These are phyloP conservation scores for Boletellus sp. DNA, from an alignment of 768 basidiomycete species.

Conservation along the genomic window DNA sequence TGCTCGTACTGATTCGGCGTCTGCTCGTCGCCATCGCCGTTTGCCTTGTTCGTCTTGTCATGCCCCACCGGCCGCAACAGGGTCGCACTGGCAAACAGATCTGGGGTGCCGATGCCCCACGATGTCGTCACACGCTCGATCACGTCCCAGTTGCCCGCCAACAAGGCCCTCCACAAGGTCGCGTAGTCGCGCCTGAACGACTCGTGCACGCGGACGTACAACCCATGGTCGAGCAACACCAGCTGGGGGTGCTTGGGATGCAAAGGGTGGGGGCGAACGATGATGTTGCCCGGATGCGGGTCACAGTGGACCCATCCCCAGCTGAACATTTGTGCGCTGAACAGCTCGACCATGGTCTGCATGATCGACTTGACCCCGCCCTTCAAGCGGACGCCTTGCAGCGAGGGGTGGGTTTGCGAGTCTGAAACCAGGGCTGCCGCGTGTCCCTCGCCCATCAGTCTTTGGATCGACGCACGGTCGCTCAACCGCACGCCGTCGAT, in stretches of 20 bases:
- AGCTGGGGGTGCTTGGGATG: constrained; percentile 46
- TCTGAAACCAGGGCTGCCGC: background rate
- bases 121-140: constrained; percentile 48
- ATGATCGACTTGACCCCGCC: constrained; percentile 67
- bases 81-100: constrained; percentile 70
- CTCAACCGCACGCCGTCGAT: constrained; percentile 73
- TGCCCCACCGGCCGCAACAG: constrained; percentile 58
- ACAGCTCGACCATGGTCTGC: constrained; percentile 84
- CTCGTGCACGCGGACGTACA: constrained; percentile 73
- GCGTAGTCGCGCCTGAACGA: constrained; percentile 75
- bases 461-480: constrained; percentile 54
- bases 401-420: constrained; percentile 1
- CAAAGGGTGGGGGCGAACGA: constrained; percentile 49
- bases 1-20: constrained; percentile 62
- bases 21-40: constrained; percentile 6
- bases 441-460: constrained; percentile 53
- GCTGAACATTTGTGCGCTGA: constrained; percentile 85
- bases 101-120: constrained; percentile 72
- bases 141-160: constrained; percentile 50
- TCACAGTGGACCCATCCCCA: constrained; percentile 91
- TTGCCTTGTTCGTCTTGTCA: constrained; percentile 13
- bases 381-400: constrained; percentile 36
- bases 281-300: constrained; percentile 75
- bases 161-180: constrained; percentile 66
- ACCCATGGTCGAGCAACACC: constrained; percentile 88